Evolutionary conservation across 106 monocot species (phyloP), one percentile per base, ranked within the genome.

Genomic region (Hemerocallis citrina): DNA sequence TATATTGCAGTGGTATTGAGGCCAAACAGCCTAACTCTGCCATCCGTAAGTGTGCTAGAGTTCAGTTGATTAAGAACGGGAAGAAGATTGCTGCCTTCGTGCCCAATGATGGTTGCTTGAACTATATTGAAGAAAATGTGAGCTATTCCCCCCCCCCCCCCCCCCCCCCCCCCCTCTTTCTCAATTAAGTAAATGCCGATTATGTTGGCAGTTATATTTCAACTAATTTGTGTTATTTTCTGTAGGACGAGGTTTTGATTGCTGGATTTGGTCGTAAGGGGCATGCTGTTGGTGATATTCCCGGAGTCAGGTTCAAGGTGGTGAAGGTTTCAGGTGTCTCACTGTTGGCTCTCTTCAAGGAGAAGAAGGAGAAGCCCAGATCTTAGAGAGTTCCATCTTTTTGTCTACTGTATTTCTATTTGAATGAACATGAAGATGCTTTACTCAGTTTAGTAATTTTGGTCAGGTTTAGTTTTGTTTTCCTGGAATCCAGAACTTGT

Each of bases 201-300:
- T n/a, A n/a, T n/a, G n/a, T n/a, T n/a, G n/a, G n/a, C n/a, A n/a
- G n/a, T n/a, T n/a, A n/a, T n/a, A n/a, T n/a, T n/a, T n/a, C n/a
- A n/a, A n/a, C n/a, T n/a, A n/a, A n/a, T n/a, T 44, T 20, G n/a
- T 46, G 46, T 46, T n/a, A 21, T 46, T 46, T 3, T 19, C 2
- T 46, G 6, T 35, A 64, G 64, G 66, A 66, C 41, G 66, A 66
- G 41, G 66, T 66, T 2, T 38, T 66, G 66, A 66, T 66, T 41
- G 55, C 66, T 27, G 66, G 66, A 55, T 66, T 66, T 37, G 66
- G 66, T 5, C 35, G 66, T 5, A 66, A 66, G 34, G 66, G 66
- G 6, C 66, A 66, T 66, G 66, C 66, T 4, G 66, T 66, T n/a
- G 66, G 66, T 38, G 66, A 66, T 66, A 66, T 66, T 24, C 66